These are phyloP conservation scores for Syncephalis fuscata DNA, from an alignment of 371 early-diverging fungal species.

Conservation along the genomic window DNA sequence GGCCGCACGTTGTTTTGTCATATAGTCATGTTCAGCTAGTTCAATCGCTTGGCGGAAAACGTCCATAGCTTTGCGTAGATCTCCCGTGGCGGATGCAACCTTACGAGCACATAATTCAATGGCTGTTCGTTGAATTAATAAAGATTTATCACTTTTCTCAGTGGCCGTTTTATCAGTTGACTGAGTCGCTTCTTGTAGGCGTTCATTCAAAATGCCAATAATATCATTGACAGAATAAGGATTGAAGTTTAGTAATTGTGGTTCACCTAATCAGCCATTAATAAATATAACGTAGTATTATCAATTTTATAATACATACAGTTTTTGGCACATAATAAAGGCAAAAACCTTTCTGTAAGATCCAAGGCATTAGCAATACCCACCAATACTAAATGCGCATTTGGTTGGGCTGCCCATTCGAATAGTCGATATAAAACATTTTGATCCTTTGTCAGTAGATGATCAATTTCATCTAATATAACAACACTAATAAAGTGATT, in stretches of 20 bases:
- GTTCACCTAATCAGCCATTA: conserved; percentile 28
- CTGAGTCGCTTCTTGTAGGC: conserved; percentile 21
- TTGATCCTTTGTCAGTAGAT: conserved; percentile 57
- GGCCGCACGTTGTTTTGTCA: background rate
- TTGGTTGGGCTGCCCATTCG: conserved; percentile 43
- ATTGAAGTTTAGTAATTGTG: conserved; percentile 62
- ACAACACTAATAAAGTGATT: conserved; percentile 28
- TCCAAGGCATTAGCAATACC: conserved; percentile 96
- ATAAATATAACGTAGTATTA: conserved; percentile 1
- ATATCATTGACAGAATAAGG: conserved; percentile 76
- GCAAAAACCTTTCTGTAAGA: conserved; percentile 73
- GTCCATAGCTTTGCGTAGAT: conserved; percentile 80
- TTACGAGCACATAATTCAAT: conserved; percentile 87
- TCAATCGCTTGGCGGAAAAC: conserved; percentile 77
- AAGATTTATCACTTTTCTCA: conserved; percentile 7
- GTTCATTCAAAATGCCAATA: conserved; percentile 60
- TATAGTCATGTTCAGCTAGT: conserved; percentile 46
- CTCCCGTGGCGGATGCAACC: conserved; percentile 79
- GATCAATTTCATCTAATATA: conserved; percentile 87
- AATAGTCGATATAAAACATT: conserved; percentile 83
- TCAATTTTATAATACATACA: conserved; percentile 19
- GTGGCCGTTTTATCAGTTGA: conserved; percentile 7
- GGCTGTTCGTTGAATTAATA: conserved; percentile 66
- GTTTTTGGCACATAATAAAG: conserved; percentile 66
- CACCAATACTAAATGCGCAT: conserved; percentile 56